These are phyloP conservation scores for Nannochloropsis granulata DNA, from an alignment of 108 stramenopile species.

Conservation along the genomic window DNA sequence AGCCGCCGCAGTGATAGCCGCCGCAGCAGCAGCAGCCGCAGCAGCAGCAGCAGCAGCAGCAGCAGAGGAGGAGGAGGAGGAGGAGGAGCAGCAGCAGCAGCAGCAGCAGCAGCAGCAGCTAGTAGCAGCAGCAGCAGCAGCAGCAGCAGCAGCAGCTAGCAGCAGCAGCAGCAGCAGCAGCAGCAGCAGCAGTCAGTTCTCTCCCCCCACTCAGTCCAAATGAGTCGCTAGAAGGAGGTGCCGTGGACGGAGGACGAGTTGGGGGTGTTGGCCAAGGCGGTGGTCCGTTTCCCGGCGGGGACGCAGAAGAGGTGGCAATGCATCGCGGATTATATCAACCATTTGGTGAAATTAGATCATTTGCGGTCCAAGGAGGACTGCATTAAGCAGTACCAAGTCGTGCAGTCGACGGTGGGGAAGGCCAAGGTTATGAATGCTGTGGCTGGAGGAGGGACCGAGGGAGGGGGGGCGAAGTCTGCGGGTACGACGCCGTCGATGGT, in stretches of 20 bases:
- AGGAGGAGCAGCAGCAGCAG: too few species aligned
- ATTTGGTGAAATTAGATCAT: slow-evolving; percentile 18
- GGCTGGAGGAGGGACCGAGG: neutral
- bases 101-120: too few species aligned
- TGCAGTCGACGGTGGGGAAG: neutral
- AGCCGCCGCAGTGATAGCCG: too few species aligned
- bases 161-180: too few species aligned
- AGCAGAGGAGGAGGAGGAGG: too few species aligned
- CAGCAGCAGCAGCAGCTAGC: too few species aligned
- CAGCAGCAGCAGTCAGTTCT: too few species aligned
- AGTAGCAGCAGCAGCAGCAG: too few species aligned
- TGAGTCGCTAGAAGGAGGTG: too few species aligned
- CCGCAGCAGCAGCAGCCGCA: too few species aligned
- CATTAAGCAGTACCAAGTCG: slow-evolving; percentile 67
- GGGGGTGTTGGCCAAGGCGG: slow-evolving; percentile 71
- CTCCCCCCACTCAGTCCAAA: too few species aligned
- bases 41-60: too few species aligned
- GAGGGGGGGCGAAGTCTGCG: neutral
- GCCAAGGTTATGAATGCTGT: neutral
- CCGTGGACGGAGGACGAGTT: slow-evolving; percentile 76
- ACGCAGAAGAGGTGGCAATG: slow-evolving; percentile 84
- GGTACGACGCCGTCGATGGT: neutral
- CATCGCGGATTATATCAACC: slow-evolving; percentile 64
- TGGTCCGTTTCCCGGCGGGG: slow-evolving; percentile 79
- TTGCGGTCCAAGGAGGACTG: slow-evolving; percentile 85